These are phyloP conservation scores for Rhododendron mucronatum DNA, from an alignment of 148 eudicot species.

Conservation along the genomic window DNA sequence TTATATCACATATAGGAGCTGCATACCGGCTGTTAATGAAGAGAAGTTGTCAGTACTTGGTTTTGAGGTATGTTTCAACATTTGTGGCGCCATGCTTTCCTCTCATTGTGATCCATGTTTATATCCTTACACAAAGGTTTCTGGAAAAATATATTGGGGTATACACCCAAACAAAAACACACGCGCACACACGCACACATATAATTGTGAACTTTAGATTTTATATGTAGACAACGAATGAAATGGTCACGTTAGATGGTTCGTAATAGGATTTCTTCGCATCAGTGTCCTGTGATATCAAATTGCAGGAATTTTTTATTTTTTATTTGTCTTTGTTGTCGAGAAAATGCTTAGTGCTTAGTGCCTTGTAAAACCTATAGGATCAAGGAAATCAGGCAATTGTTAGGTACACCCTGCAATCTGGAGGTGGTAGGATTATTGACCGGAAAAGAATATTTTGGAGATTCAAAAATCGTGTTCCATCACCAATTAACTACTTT, in stretches of 20 bases:
- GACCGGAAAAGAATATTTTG: too few relatives aligned
- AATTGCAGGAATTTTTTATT: neutral
- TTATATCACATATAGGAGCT: conserved; percentile 78
- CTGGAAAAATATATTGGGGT: neutral
- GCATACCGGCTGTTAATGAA: conserved; percentile 69
- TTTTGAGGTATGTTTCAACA: conserved; percentile 69
- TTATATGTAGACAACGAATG: neutral
- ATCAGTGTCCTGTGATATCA: neutral
- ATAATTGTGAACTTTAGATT: neutral
- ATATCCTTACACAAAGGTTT: neutral
- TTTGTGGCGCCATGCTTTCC: neutral
- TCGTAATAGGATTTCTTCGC: neutral
- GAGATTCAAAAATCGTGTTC: too few relatives aligned
- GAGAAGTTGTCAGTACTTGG: conserved; percentile 79
- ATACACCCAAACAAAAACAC: neutral
- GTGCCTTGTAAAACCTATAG: neutral
- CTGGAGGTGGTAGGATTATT: neutral
- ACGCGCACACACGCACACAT: too few relatives aligned
- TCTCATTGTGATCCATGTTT: neutral
- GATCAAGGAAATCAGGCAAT: neutral
- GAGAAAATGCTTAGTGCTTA: neutral
- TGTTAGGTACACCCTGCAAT: neutral
- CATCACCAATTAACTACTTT: too few relatives aligned
- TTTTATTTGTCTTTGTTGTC: neutral
- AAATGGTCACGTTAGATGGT: neutral